A percentile compares a stretch with the other conserved stretches of the same genome.
These are phyloP conservation scores for Cercospora brassicicola DNA, from an alignment of 2,329 filamentous ascomycete genomes.

Conservation along the genomic window DNA sequence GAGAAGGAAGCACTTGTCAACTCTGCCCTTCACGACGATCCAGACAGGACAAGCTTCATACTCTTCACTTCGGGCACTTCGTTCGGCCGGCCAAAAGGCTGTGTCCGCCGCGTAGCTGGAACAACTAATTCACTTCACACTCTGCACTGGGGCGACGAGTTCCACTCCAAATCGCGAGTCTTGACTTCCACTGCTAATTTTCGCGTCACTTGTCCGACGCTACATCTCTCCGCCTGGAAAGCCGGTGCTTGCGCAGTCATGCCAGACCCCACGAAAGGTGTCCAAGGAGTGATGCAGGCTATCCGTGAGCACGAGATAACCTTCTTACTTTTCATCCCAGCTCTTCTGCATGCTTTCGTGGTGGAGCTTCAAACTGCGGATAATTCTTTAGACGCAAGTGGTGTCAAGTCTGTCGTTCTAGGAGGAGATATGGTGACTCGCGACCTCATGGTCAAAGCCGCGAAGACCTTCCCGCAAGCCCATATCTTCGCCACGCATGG, in stretches of 20 bases:
- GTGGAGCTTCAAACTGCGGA: slow-evolving; percentile 7
- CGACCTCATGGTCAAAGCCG: slow-evolving; percentile 14
- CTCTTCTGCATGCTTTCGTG: slow-evolving; percentile 18
- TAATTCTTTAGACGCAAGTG: slow-evolving; percentile 4
- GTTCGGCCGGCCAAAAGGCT: slow-evolving; percentile 23
- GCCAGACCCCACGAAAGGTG: slow-evolving; percentile 13
- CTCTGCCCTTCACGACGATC: slow-evolving; percentile 4
- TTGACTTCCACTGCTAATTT: slow-evolving; percentile 22
- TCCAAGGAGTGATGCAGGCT: slow-evolving; percentile 13
- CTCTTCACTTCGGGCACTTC: slow-evolving; percentile 27
- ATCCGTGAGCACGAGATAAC: slow-evolving; percentile 21
- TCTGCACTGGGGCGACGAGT: slow-evolving; percentile 8
- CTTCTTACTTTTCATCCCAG: slow-evolving; percentile 20
- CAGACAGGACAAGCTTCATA: slow-evolving; percentile 15
- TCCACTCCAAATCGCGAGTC: neutral
- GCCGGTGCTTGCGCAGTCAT: slow-evolving; percentile 25
- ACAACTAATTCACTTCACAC: neutral
- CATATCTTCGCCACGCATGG: slow-evolving; percentile 17
- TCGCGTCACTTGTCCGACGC: slow-evolving; percentile 21
- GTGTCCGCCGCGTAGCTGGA: slow-evolving; percentile 14
- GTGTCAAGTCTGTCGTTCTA: slow-evolving; percentile 7
- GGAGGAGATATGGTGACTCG: slow-evolving; percentile 25
- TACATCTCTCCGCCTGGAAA: slow-evolving; percentile 17
- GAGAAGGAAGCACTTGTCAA: neutral
- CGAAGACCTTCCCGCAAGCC: slow-evolving; percentile 19